phyloP scores from a whole-genome alignment of 345 rosid species.

The Mercurialis annua region DNA sequence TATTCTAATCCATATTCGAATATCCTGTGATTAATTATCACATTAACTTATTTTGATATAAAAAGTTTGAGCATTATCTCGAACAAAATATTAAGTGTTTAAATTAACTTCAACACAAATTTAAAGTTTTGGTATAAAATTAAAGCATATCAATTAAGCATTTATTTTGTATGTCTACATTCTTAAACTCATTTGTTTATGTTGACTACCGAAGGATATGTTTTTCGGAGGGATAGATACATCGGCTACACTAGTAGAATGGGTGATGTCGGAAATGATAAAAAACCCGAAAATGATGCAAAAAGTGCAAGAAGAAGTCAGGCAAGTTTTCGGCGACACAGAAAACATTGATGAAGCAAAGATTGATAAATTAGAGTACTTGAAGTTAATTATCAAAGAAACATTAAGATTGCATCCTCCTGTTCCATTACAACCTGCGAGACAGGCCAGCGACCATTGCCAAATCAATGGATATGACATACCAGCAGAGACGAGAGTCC shows the following conservation, averaged over 20 bases:
- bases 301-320: constrained; percentile 17
- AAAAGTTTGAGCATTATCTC: no score
- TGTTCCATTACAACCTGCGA: constrained; percentile 13
- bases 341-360: constrained; percentile 6
- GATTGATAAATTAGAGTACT: constrained; percentile 11
- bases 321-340: constrained; percentile 12
- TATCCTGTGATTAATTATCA: no score
- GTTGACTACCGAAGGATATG: constrained; percentile 1
- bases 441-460: constrained; percentile 12
- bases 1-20: no score
- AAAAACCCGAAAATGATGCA: constrained; percentile 13
- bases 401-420: constrained; percentile 21
- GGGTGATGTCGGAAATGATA: constrained; percentile 21
- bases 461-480: constrained; percentile 11
- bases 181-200: no score
- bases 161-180: no score
- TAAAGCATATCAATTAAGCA: no score
- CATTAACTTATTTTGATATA: no score
- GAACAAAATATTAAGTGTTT: no score
- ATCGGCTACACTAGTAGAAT: constrained; percentile 15
- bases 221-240: constrained; percentile 15
- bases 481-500: constrained; percentile 3
- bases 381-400: constrained; percentile 16
- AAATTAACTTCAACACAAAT: no score
- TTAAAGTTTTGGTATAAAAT: no score